Percentiles rank a stretch among this genome's conserved stretches.
Evolutionary conservation across 805 yeast species (phyloP).

Genomic region (Lachancea quebecensis): DNA sequence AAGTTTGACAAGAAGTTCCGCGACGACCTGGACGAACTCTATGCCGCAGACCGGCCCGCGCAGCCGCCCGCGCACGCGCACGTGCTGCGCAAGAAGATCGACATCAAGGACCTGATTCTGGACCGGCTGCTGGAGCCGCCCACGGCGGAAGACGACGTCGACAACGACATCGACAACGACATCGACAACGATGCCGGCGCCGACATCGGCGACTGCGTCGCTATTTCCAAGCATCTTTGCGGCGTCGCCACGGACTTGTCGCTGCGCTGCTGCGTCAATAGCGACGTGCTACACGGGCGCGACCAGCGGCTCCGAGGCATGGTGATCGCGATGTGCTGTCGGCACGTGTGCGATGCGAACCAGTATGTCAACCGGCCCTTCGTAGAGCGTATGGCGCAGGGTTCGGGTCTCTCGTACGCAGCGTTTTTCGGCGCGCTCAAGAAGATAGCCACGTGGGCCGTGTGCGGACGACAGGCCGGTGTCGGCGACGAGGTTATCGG

Average conservation of each 20-base stretch:
- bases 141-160: conserved; percentile 34
- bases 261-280: conserved; percentile 50
- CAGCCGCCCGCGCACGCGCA: conserved; percentile 18
- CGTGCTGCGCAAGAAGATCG: conserved; percentile 53
- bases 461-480: conserved; percentile 53
- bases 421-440: conserved; percentile 43
- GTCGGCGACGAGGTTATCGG: conserved; percentile 33
- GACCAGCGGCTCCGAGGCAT: conserved; percentile 41
- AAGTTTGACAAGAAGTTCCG: conserved; percentile 67
- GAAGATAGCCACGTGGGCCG: conserved; percentile 83
- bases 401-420: conserved; percentile 29
- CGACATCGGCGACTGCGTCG: conserved; percentile 34
- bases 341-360: conserved; percentile 72
- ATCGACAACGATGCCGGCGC: conserved; percentile 22
- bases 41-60: conserved; percentile 5
- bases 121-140: conserved; percentile 35
- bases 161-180: conserved; percentile 63
- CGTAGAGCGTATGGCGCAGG: conserved; percentile 36
- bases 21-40: conserved; percentile 40
- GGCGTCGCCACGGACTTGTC: conserved; percentile 93
- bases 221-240: conserved; percentile 82
- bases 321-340: conserved; percentile 86
- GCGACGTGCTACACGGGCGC: conserved; percentile 15
- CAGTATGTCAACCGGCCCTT: conserved; percentile 27
- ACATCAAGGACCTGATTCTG: conserved; percentile 68